phyloP scores from a whole-genome alignment of 768 basidiomycete genomes.

The Collybiopsis luxurians region DNA sequence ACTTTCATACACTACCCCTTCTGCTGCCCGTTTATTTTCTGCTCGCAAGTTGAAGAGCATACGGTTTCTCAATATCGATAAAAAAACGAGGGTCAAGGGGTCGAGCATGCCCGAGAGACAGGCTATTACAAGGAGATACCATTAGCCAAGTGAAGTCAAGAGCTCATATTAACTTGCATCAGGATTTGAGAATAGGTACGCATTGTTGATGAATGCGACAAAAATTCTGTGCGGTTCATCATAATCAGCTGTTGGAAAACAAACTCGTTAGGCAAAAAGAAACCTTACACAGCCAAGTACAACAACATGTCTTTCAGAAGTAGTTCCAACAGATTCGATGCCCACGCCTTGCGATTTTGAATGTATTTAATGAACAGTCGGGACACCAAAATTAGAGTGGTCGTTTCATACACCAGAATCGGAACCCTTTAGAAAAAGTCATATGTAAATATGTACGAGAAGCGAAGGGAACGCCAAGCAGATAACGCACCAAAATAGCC shows the following conservation, averaged over 20 bases:
- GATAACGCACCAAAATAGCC: neutral
- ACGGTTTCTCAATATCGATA: neutral
- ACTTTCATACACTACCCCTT: neutral
- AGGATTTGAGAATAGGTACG: neutral
- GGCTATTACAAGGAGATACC: neutral
- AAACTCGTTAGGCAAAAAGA: neutral
- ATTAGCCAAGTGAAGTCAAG: too few relatives aligned
- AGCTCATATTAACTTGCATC: neutral
- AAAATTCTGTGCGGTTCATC: neutral
- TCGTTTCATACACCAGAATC: neutral
- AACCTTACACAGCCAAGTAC: neutral
- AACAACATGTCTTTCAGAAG: neutral
- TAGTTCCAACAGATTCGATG: neutral
- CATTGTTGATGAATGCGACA: neutral
- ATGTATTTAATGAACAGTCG: neutral
- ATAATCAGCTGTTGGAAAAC: neutral
- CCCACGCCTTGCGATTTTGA: neutral
- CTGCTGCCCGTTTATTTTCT: neutral
- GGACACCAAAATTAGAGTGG: neutral
- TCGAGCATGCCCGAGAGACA: neutral
- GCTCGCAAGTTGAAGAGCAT: neutral
- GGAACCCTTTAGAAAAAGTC: neutral
- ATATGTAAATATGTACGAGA: neutral
- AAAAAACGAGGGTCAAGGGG: neutral
- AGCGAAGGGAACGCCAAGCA: too few relatives aligned